Conservation (phyloP, 768 basidiomycete species). For the Gautieria morchelliformis region DNA sequence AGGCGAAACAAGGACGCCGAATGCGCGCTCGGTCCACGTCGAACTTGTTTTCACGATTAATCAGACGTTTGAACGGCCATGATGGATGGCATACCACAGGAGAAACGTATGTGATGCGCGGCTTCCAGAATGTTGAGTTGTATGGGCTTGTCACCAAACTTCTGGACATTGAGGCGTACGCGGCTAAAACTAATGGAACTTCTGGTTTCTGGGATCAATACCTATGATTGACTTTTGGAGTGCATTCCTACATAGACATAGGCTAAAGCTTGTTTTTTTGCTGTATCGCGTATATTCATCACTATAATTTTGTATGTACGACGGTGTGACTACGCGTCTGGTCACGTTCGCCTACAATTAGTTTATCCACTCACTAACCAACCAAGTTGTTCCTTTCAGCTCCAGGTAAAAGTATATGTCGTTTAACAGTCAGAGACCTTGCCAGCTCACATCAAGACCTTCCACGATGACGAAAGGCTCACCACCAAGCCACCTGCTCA, state of each 20-base stretch:
- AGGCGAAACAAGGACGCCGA: constrained; percentile 48
- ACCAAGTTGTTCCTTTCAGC: too few relatives aligned
- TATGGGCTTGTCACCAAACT: constrained; percentile 76
- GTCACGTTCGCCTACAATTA: too few relatives aligned
- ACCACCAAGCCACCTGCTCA: constrained; percentile 53
- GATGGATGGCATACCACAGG: constrained; percentile 56
- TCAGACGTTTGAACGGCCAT: constrained; percentile 23
- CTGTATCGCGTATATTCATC: too few relatives aligned
- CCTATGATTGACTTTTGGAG: constrained; percentile 26
- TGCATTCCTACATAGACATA: too few relatives aligned
- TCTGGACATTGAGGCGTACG: constrained; percentile 47
- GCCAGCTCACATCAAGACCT: constrained; percentile 44
- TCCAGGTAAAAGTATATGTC: not conserved
- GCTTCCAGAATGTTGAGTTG: constrained; percentile 80
- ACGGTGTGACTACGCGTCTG: too few relatives aligned
- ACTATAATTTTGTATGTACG: too few relatives aligned
- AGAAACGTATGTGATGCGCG: constrained; percentile 64
- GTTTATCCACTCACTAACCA: too few relatives aligned
- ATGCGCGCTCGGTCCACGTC: constrained; percentile 16
- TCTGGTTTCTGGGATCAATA: constrained; percentile 77
- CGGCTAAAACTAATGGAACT: constrained; percentile 68
- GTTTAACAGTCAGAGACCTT: not conserved
- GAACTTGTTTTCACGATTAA: constrained; percentile 11
- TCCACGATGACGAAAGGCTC: constrained; percentile 55
- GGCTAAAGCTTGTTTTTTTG: too few relatives aligned